A percentile compares a stretch with the other conserved stretches of the same genome.
Evolutionary conservation across 2,329 filamentous ascomycete species (phyloP).

Genomic region (Gremmenia infestans): DNA sequence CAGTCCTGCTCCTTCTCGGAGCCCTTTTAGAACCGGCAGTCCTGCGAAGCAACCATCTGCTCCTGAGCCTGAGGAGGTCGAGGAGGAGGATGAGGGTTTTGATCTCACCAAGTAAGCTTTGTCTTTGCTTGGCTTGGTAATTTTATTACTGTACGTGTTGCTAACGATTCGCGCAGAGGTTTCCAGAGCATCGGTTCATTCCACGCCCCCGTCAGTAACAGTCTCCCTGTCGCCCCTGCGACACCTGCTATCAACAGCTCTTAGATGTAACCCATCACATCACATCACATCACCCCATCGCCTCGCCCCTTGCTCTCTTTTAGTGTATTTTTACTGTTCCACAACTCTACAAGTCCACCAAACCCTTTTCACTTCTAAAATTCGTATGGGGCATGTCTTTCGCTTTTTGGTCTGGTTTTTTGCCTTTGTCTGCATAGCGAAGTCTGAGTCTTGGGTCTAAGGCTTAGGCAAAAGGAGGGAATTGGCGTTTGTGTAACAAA

Average conservation of each 20-base stretch:
- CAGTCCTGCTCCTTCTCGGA: slow-evolving; percentile 38
- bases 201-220: slow-evolving; percentile 36
- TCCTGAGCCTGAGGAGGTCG: slow-evolving; percentile 22
- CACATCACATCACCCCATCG: not conserved
- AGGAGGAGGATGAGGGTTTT: slow-evolving; percentile 27
- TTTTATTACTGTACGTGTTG: not conserved
- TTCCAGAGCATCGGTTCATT: slow-evolving; percentile 63
- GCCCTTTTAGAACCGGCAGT: slow-evolving; percentile 23
- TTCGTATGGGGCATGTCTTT: not conserved
- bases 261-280: not conserved
- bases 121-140: too few species aligned
- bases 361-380: not conserved
- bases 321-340: not conserved
- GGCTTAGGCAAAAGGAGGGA: not conserved
- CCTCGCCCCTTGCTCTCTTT: not conserved
- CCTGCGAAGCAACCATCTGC: slow-evolving; percentile 16
- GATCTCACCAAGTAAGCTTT: slow-evolving; percentile 28
- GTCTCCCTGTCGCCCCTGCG: slow-evolving; percentile 11
- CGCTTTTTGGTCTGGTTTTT: not conserved
- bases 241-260: not conserved
- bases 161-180: slow-evolving; percentile 38
- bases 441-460: not conserved
- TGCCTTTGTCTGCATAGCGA: not conserved
- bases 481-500: not conserved
- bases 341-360: too few species aligned